Conservation (phyloP, 2,329 filamentous ascomycete species). For the Dryadomyces quercivorus region DNA sequence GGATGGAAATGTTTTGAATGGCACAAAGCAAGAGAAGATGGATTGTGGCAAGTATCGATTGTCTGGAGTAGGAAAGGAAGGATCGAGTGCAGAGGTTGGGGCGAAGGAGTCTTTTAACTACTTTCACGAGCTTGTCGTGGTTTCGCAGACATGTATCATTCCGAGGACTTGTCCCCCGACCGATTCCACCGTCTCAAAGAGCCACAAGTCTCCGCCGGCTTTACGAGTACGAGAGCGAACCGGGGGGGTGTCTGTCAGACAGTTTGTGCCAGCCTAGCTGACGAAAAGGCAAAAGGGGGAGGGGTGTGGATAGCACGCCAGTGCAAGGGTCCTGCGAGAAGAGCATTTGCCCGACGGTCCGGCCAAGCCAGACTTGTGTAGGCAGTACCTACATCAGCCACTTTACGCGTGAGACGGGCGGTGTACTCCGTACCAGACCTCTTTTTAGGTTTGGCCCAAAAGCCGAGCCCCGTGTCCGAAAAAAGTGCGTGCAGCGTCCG, state of each 20-base stretch:
- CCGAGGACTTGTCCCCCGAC: neutral
- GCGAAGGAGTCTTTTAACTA: neutral
- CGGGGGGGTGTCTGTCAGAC: neutral
- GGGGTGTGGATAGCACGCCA: neutral
- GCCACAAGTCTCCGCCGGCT: neutral
- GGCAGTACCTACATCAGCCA: neutral
- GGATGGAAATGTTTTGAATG: too few species aligned
- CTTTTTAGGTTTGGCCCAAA: neutral
- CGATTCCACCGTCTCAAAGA: slow-evolving; percentile 3
- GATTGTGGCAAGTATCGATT: neutral
- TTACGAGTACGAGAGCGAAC: neutral
- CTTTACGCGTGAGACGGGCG: neutral
- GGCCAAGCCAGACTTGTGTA: neutral
- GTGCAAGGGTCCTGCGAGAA: too few species aligned
- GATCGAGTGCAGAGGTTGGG: neutral
- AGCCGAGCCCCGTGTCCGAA: neutral
- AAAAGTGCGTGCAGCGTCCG: neutral
- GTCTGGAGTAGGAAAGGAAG: neutral
- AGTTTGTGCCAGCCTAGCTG: neutral
- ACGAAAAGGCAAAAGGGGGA: neutral
- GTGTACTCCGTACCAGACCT: neutral
- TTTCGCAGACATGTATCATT: slow-evolving; percentile 1
- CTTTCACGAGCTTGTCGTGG: neutral
- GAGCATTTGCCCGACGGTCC: neutral
- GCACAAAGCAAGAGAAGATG: neutral